Conservation (phyloP, 257 asterid genomes). For the Jaltomata sinuosa region DNA sequence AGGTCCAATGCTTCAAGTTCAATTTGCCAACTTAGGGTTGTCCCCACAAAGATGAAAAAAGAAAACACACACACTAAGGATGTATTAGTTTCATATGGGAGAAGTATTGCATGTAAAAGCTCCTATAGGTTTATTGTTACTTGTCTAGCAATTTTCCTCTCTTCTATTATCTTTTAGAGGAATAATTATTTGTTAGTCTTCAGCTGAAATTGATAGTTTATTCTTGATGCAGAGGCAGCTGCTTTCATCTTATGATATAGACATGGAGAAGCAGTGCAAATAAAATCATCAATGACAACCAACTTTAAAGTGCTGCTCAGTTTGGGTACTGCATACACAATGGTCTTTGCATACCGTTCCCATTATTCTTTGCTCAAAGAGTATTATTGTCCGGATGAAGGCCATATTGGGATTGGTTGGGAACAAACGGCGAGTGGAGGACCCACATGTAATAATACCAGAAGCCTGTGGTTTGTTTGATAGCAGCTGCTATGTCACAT, state of each 20-base stretch:
- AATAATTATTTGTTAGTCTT: neutral
- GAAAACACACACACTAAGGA: too few relatives aligned
- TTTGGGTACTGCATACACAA: slow-evolving; percentile 4
- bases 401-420: neutral
- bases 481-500: slow-evolving; percentile 24
- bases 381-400: neutral
- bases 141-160: neutral
- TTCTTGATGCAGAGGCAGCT: slow-evolving; percentile 38
- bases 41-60: neutral
- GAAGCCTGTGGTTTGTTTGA: slow-evolving; percentile 9
- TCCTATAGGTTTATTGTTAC: neutral
- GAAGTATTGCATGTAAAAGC: neutral
- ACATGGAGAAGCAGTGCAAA: slow-evolving; percentile 27
- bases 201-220: neutral
- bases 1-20: neutral
- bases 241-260: slow-evolving; percentile 50
- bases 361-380: neutral
- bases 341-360: neutral
- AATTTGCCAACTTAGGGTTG: neutral
- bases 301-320: slow-evolving; percentile 26
- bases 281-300: slow-evolving; percentile 22
- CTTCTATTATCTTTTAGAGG: neutral
- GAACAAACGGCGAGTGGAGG: slow-evolving; percentile 14
- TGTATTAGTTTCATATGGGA: too few relatives aligned
- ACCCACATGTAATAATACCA: neutral